These are phyloP conservation scores for Colletotrichum magnum DNA, from an alignment of 2,329 filamentous ascomycete genomes.

Conservation along the genomic window DNA sequence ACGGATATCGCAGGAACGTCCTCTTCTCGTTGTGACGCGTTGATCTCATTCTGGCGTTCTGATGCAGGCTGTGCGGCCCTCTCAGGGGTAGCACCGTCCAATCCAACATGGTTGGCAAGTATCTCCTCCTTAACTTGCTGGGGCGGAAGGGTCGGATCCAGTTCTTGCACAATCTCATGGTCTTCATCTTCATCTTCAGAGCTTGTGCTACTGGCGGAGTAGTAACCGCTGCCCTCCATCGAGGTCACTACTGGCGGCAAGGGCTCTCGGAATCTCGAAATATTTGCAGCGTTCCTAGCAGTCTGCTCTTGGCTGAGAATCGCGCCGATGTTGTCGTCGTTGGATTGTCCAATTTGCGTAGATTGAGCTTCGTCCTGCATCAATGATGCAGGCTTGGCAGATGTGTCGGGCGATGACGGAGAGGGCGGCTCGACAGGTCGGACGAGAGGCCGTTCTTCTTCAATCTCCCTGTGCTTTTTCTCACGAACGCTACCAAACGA, in stretches of 20 bases:
- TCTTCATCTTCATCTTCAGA: conserved; percentile 55
- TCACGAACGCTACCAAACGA: conserved; percentile 82
- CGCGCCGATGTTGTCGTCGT: conserved; percentile 71
- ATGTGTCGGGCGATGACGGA: conserved; percentile 45
- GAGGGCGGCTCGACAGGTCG: conserved; percentile 61
- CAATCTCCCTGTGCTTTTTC: conserved; percentile 66
- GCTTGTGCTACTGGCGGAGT: conserved; percentile 68
- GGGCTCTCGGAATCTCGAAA: conserved; percentile 72
- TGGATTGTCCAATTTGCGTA: conserved; percentile 64
- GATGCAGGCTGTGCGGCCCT: not conserved
- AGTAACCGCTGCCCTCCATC: conserved; percentile 75
- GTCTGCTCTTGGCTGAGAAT: conserved; percentile 69
- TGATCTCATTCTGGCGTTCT: not conserved
- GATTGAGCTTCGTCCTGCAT: conserved; percentile 43
- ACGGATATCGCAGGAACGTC: conserved; percentile 61
- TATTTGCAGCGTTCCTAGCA: conserved; percentile 68
- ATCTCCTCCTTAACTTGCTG: conserved; percentile 28
- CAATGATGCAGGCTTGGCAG: conserved; percentile 37
- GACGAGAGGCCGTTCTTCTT: conserved; percentile 74
- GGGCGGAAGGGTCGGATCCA: conserved; percentile 23
- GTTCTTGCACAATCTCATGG: conserved; percentile 27
- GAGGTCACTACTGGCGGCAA: conserved; percentile 80
- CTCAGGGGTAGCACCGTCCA: not conserved
- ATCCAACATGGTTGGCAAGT: conserved; percentile 19
- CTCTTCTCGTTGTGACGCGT: not conserved